These are phyloP conservation scores for Malassezia slooffiae DNA, from an alignment of 1,284 basidiomycete species.

Conservation along the genomic window DNA sequence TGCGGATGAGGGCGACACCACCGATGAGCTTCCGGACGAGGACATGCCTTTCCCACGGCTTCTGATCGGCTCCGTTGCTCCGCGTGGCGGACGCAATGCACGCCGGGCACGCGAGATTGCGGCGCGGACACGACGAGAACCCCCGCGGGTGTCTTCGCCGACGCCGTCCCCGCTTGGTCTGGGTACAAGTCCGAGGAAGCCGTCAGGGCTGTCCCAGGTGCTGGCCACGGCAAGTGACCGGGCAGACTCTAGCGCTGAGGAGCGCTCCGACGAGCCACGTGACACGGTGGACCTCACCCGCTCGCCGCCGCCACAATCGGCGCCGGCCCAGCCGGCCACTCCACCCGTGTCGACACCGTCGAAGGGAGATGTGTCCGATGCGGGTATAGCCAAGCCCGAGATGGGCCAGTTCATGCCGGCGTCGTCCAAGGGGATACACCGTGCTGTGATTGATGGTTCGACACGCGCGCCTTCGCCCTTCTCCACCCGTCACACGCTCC, in stretches of 20 bases:
- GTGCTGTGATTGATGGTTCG: slow-evolving; percentile 44
- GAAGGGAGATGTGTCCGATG: neutral
- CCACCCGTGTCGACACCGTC: no score
- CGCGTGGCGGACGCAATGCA: slow-evolving; percentile 37
- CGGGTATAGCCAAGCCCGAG: slow-evolving; percentile 18
- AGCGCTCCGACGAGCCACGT: no score
- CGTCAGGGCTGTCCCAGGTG: no score
- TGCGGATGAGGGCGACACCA: slow-evolving; percentile 43
- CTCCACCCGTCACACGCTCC: slow-evolving; percentile 22
- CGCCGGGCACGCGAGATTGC: slow-evolving; percentile 40
- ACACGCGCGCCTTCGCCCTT: slow-evolving; percentile 41
- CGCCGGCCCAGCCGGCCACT: no score
- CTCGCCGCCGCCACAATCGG: no score
- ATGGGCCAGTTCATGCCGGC: slow-evolving; percentile 43
- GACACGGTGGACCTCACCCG: no score
- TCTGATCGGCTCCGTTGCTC: slow-evolving; percentile 42
- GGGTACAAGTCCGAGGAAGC: no score
- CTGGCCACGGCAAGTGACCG: no score
- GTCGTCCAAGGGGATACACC: slow-evolving; percentile 35
- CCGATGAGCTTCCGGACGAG: slow-evolving; percentile 43
- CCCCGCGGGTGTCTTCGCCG: slow-evolving; percentile 15
- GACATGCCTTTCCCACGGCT: slow-evolving; percentile 45
- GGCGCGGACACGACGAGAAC: slow-evolving; percentile 30
- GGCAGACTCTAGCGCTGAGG: no score
- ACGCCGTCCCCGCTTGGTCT: neutral